These are phyloP conservation scores for Staphylotrichum longicolle DNA, from an alignment of 495 filamentous ascomycete species.

Conservation along the genomic window DNA sequence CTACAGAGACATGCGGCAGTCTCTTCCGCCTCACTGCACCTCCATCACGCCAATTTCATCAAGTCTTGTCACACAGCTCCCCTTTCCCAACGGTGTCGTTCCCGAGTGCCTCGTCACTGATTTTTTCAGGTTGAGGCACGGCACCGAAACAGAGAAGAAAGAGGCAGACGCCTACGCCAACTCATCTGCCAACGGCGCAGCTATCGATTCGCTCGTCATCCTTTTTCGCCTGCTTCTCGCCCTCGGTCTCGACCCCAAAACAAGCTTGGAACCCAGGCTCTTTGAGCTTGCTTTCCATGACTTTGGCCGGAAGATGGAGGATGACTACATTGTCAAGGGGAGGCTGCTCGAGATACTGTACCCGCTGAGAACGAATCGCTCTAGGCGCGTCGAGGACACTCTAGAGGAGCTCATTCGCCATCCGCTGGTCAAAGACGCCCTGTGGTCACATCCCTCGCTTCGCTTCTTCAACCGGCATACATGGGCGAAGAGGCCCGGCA, in stretches of 20 bases:
- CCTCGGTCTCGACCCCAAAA: background rate
- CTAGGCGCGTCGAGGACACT: background rate
- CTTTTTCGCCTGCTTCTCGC: background rate
- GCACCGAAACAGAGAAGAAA: too few species aligned
- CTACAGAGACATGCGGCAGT: background rate
- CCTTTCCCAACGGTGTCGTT: background rate
- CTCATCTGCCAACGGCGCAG: background rate
- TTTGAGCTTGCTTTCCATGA: background rate
- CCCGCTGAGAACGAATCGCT: background rate
- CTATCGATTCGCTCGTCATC: background rate
- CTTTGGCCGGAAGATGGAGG: background rate
- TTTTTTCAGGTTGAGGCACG: background rate
- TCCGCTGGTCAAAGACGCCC: background rate
- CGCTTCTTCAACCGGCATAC: background rate
- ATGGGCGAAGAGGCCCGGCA: background rate
- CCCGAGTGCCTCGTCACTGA: background rate
- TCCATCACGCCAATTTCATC: background rate
- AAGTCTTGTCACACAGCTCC: background rate
- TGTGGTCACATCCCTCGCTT: background rate
- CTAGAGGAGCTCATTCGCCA: background rate
- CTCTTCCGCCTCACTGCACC: background rate
- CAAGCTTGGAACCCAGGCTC: background rate
- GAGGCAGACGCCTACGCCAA: background rate
- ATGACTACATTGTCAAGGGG: conserved; percentile 1
- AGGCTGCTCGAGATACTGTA: background rate